phyloP scores from a whole-genome alignment of 345 rosid species.

The Trapa bicornis region DNA sequence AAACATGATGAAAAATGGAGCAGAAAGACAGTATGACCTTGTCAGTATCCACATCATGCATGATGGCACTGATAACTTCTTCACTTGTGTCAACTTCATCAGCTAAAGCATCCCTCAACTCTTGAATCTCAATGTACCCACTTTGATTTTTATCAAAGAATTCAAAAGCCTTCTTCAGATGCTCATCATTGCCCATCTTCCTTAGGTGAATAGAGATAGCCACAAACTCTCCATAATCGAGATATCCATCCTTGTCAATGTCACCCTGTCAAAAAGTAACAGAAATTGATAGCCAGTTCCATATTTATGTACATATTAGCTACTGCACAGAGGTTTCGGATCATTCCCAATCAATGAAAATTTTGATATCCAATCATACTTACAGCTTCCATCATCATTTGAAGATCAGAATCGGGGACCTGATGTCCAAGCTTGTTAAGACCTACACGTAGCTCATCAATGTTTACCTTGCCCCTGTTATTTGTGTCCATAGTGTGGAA shows the following conservation, averaged over 20 bases:
- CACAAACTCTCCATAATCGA: constrained; percentile 73
- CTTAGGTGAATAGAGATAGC: constrained; percentile 84
- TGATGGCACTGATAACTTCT: constrained; percentile 73
- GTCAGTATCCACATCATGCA: constrained; percentile 89
- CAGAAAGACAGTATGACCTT: constrained; percentile 35
- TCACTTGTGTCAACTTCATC: constrained; percentile 66
- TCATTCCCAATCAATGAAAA: neutral
- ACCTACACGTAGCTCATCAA: constrained; percentile 71
- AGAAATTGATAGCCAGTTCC: neutral
- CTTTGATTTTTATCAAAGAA: constrained; percentile 64
- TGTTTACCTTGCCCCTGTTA: constrained; percentile 71
- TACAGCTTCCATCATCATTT: constrained; percentile 93
- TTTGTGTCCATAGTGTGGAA: constrained; percentile 71
- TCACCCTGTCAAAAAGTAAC: constrained; percentile 51
- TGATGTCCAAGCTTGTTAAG: constrained; percentile 69
- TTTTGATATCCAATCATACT: constrained; percentile 15
- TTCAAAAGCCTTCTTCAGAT: constrained; percentile 70
- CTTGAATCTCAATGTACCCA: constrained; percentile 83
- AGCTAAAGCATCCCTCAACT: constrained; percentile 57
- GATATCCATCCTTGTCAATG: constrained; percentile 64
- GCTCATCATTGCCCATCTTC: constrained; percentile 87
- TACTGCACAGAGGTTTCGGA: neutral
- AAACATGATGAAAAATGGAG: neutral
- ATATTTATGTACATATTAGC: neutral
- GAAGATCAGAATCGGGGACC: constrained; percentile 73